These are phyloP conservation scores for Aegilops bicornis DNA, from an alignment of 176 grass and related monocot genomes.

Conservation along the genomic window DNA sequence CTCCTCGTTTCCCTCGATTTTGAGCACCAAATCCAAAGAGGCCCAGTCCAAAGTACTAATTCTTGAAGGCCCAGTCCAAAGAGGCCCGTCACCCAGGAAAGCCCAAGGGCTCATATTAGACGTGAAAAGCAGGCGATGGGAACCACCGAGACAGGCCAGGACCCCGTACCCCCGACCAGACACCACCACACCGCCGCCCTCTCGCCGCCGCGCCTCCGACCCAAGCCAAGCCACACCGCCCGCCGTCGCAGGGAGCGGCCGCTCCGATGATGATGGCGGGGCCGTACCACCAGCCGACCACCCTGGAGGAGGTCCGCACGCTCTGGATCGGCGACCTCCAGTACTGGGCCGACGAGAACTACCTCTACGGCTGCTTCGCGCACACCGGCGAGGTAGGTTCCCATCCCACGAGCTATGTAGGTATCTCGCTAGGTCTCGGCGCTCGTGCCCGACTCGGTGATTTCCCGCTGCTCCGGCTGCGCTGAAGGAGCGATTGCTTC, in stretches of 20 bases:
- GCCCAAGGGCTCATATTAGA: neutral
- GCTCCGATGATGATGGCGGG: conserved; percentile 42
- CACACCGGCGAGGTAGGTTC: conserved; percentile 80
- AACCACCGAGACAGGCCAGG: neutral
- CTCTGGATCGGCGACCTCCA: conserved; percentile 99
- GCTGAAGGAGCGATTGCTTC: conserved; percentile 1
- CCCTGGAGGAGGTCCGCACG: conserved; percentile 95
- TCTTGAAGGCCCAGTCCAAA: neutral
- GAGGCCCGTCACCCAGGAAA: neutral
- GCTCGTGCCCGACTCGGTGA: neutral
- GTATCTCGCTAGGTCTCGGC: neutral
- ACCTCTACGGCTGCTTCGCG: conserved; percentile 89
- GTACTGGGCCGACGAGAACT: conserved; percentile 99
- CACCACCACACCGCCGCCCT: neutral
- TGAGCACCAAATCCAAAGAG: neutral
- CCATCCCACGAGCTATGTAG: neutral
- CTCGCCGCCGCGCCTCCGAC: neutral
- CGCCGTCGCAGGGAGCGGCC: conserved; percentile 3
- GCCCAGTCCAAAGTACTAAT: no score
- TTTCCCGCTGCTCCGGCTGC: neutral
- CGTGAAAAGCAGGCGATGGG: neutral
- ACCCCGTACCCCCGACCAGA: neutral
- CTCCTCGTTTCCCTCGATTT: no score
- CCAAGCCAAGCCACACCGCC: neutral
- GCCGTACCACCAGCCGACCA: conserved; percentile 83